Evolutionary conservation across 2,329 filamentous ascomycete species (phyloP).

Genomic region (Phyllosticta citrichinensis): DNA sequence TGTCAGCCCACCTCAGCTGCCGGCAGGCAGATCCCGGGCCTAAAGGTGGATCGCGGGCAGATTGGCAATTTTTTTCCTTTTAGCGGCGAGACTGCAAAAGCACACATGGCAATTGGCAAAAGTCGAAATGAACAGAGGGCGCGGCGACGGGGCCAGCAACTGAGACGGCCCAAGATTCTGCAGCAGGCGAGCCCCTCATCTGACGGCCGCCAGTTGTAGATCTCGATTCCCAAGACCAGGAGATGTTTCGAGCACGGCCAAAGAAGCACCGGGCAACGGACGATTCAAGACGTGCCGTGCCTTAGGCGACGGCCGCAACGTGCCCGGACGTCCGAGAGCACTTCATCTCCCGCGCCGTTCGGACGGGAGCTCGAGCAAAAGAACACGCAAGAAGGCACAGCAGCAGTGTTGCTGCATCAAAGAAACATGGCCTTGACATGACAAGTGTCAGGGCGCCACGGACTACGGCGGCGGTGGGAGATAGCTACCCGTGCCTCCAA

Average conservation of each 20-base stretch:
- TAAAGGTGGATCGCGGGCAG: neutral
- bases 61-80: neutral
- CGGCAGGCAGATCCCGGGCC: neutral
- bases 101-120: neutral
- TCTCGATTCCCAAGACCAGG: neutral
- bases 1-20: neutral
- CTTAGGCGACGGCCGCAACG: neutral
- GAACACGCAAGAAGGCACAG: neutral
- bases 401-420: too few species aligned
- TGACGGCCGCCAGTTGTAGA: neutral
- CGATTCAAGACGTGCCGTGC: neutral
- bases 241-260: neutral
- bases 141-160: neutral
- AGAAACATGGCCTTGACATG: neutral
- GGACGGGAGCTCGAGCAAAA: neutral
- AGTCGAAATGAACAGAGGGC: neutral
- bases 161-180: neutral
- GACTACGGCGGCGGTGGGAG: neutral
- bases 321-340: neutral
- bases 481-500: neutral
- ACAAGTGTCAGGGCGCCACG: neutral
- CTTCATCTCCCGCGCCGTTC: neutral
- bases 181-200: neutral
- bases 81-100: neutral
- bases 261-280: neutral